Conservation (phyloP, 352 stramenopile species). For the Phytopythium helicoides region DNA sequence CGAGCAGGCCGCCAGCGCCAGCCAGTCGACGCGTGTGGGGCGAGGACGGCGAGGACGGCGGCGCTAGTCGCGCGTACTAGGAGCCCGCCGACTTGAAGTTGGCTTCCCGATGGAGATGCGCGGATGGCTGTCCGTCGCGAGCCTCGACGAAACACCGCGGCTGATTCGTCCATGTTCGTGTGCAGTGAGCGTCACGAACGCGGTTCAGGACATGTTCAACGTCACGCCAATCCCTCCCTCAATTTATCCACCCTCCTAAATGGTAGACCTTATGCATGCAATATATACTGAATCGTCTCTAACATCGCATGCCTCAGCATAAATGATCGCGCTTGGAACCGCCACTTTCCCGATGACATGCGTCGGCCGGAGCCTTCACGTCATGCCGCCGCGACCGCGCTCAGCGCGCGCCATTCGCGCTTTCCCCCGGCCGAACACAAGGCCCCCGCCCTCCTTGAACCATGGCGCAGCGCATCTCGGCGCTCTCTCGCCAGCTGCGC, state of each 20-base stretch:
- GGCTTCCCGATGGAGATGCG: slow-evolving; percentile 2
- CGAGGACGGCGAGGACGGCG: background rate
- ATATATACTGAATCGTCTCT: too few relatives aligned
- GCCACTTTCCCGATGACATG: too few relatives aligned
- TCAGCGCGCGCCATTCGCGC: background rate
- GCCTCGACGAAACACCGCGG: background rate
- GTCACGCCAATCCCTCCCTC: background rate
- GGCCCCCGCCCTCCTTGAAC: background rate
- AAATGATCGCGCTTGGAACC: too few relatives aligned
- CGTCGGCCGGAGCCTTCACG: too few relatives aligned
- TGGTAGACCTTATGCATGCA: background rate
- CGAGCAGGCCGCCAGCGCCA: background rate
- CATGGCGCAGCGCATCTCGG: slow-evolving; percentile 42
- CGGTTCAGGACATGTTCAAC: slow-evolving; percentile 8
- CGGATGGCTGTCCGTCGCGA: background rate
- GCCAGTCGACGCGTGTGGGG: background rate
- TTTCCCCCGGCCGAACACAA: background rate
- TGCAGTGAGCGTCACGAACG: slow-evolving; percentile 6
- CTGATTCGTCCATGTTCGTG: background rate
- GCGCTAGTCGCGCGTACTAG: background rate
- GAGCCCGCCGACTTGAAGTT: background rate
- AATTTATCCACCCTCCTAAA: slow-evolving; percentile 2
- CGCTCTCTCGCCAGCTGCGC: slow-evolving; percentile 50
- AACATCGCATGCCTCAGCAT: too few relatives aligned
- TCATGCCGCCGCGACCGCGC: background rate